Percentiles rank a stretch among this genome's conserved stretches.
These are phyloP conservation scores for Furcasterigmium furcatum DNA, from an alignment of 2,329 filamentous ascomycete species.

Conservation along the genomic window DNA sequence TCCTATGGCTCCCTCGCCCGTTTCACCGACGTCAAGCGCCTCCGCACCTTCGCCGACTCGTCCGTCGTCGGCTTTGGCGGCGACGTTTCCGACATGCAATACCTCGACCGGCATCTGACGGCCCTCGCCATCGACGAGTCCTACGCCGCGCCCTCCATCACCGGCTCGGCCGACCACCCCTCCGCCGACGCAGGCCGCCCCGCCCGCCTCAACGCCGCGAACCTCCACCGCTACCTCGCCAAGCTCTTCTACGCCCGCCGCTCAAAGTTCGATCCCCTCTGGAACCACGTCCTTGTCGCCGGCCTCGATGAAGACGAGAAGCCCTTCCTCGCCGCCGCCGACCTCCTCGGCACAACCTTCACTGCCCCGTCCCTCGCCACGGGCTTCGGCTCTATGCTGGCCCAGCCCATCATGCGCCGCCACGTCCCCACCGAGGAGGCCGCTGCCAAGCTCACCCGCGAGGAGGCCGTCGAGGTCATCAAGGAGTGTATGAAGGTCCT, in stretches of 20 bases:
- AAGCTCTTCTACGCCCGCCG: slow-evolving; percentile 96
- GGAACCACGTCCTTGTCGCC: slow-evolving; percentile 92
- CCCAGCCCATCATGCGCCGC: slow-evolving; percentile 84
- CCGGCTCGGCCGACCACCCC: slow-evolving; percentile 26
- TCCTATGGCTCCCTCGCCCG: slow-evolving; percentile 96
- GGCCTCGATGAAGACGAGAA: slow-evolving; percentile 76
- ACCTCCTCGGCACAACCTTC: slow-evolving; percentile 92
- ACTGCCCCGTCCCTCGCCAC: slow-evolving; percentile 85
- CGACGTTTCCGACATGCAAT: slow-evolving; percentile 99
- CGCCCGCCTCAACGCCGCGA: slow-evolving; percentile 74
- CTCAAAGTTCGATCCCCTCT: slow-evolving; percentile 93
- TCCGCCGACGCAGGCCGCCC: slow-evolving; percentile 10
- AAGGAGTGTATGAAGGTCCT: slow-evolving; percentile 98
- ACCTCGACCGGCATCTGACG: slow-evolving; percentile 86
- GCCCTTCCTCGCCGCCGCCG: slow-evolving; percentile 88
- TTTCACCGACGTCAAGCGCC: slow-evolving; percentile 94
- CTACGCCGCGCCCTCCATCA: slow-evolving; percentile 55
- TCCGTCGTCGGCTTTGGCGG: slow-evolving; percentile 91
- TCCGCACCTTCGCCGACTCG: slow-evolving; percentile 81
- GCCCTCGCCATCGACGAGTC: slow-evolving; percentile 86
- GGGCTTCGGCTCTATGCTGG: slow-evolving; percentile 89
- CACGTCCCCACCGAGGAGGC: slow-evolving; percentile 81
- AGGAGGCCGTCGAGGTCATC: slow-evolving; percentile 76
- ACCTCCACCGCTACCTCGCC: slow-evolving; percentile 92
- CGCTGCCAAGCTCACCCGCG: slow-evolving; percentile 66